Evolutionary conservation across 2,329 filamentous ascomycete genomes (phyloP).

Genomic region (Lomentospora prolificans): DNA sequence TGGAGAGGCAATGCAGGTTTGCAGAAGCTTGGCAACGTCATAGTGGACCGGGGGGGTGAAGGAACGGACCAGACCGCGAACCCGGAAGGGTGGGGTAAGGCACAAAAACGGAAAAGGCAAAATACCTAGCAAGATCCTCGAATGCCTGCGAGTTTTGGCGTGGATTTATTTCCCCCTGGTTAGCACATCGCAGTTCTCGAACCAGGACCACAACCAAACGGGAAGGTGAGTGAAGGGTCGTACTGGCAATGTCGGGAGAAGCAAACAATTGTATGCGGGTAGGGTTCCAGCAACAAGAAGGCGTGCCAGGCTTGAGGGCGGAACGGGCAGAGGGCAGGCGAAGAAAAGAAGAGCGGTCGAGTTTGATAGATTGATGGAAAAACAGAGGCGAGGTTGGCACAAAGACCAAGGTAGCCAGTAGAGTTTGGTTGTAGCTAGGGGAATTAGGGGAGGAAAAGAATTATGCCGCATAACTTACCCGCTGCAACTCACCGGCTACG

Average conservation of each 20-base stretch:
- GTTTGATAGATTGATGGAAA: too few species aligned
- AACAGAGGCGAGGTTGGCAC: too few species aligned
- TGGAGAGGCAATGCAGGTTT: neutral
- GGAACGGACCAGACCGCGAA: neutral
- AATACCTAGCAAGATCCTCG: slow-evolving; percentile 2
- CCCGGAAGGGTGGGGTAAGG: neutral
- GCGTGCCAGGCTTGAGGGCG: too few species aligned
- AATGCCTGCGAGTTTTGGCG: neutral
- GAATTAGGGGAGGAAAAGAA: neutral
- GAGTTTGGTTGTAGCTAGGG: too few species aligned
- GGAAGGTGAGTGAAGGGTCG: too few species aligned
- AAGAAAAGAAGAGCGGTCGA: too few species aligned
- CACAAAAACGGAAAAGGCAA: neutral
- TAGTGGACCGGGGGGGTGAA: neutral
- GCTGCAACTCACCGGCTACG: neutral
- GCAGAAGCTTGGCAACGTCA: neutral
- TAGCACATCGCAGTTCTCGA: neutral
- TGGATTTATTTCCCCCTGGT: neutral
- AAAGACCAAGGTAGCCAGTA: too few species aligned
- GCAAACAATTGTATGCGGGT: too few species aligned
- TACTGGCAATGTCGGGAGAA: too few species aligned
- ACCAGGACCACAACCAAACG: too few species aligned
- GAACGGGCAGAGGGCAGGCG: too few species aligned
- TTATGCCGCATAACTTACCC: neutral
- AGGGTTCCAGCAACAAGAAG: too few species aligned